Base-by-base conservation (phyloP, 1,139 yeast species). In the Pichia sp. region DNA sequence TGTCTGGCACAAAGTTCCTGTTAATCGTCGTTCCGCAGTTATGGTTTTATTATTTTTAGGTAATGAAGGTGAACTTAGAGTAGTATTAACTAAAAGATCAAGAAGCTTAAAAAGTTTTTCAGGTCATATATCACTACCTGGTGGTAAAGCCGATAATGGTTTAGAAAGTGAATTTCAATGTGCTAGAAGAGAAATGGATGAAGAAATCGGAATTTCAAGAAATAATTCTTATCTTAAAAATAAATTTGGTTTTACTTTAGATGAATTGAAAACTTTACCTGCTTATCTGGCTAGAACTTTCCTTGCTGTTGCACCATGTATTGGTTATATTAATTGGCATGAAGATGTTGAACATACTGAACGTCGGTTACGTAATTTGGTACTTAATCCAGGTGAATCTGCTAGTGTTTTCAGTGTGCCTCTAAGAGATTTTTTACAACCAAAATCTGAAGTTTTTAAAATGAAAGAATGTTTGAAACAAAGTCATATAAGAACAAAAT, bases 121-220 rank as follows among this genome's bases (percentile, higher is more conserved):
- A 0, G 96, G 96, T 6, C 96, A 89, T 60, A 84, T 87, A 12
- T 84, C 95, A 4, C 68, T 89, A 23, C 96, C 97, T 3, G 96
- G 96, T 4, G 97, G 96, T 4, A 81, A 80, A 58, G 85, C 92
- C 6, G 96, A 87, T 60, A 61, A 57, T 38, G 77, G 72, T 0
- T 57, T 67, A 4, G 96, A 87, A 60, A 62, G 77, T 16, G 86
- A 83, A 50, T 82, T 84, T 73, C 72, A 72, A 43, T 82, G 84
- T 32, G 81, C 95, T 1, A 68, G 95, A 50, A 69, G 97, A 40
- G 97, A 89, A 64, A 81, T 87, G 57, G 78, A 73, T 51, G 97
- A 89, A 61, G 97, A 89, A 61, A 86, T 87, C 42, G 96, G 96
- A 0, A 63, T 89, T 12, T 74, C 78, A 6, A 65, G 71, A 22